Evolutionary conservation across 225 moss, liverwort and hornwort genomes (phyloP).

Genomic region (Sphagnum tenellum): DNA sequence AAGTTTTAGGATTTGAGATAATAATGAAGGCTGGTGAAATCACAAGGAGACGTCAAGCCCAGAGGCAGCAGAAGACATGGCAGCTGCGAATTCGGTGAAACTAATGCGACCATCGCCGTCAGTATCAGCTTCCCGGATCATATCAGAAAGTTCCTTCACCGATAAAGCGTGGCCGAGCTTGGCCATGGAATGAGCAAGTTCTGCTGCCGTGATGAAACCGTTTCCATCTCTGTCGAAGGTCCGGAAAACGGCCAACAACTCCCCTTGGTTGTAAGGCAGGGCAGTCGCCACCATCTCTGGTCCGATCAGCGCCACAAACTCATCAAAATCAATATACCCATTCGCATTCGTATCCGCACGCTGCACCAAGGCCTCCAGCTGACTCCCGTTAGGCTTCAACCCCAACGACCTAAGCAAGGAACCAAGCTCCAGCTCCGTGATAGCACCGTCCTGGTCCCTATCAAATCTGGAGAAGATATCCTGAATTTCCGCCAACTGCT

Average conservation of each 20-base stretch:
- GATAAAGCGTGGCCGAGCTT: constrained; percentile 61
- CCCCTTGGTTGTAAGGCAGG: constrained; percentile 46
- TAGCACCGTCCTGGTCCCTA: constrained; percentile 71
- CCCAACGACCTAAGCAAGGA: constrained; percentile 55
- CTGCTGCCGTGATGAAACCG: constrained; percentile 71
- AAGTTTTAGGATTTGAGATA: no score
- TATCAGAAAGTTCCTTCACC: constrained; percentile 63
- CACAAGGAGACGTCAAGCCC: constrained; percentile 12
- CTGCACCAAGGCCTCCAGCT: constrained; percentile 48
- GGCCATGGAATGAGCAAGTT: constrained; percentile 78
- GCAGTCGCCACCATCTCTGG: constrained; percentile 49
- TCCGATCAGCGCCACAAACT: constrained; percentile 61
- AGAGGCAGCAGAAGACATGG: constrained; percentile 51
- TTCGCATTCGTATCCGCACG: constrained; percentile 61
- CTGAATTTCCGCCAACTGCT: constrained; percentile 64
- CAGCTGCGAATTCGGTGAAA: constrained; percentile 63
- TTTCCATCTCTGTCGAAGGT: constrained; percentile 80
- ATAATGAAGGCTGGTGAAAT: background rate
- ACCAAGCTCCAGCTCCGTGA: constrained; percentile 66
- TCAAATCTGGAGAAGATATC: constrained; percentile 67
- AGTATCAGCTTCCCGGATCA: constrained; percentile 77
- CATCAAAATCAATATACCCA: constrained; percentile 62
- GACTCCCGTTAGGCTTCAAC: constrained; percentile 44
- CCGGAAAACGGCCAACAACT: constrained; percentile 62
- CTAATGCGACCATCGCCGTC: constrained; percentile 85